phyloP scores from a whole-genome alignment of 106 monocot genomes.

The Acorus gramineus region DNA sequence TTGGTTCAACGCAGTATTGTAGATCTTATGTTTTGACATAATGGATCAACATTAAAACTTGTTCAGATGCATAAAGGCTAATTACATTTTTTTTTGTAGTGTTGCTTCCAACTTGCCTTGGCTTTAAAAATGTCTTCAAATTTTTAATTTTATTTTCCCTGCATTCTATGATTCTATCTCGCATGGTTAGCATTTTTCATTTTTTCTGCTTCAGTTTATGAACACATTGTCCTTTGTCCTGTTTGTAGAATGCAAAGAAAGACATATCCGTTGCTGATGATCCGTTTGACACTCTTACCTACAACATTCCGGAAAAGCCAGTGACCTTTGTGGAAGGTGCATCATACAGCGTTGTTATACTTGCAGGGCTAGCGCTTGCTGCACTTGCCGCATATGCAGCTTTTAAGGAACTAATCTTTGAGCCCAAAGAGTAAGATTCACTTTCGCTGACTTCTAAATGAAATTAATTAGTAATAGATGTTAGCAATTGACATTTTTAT shows the following conservation, averaged over 20 bases:
- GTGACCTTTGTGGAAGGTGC: constrained; percentile 94
- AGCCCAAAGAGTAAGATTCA: constrained; percentile 82
- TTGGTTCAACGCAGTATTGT: too few species aligned
- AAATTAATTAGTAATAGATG: too few species aligned
- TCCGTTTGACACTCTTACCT: constrained; percentile 84
- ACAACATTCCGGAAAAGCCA: constrained; percentile 96
- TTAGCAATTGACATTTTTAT: too few species aligned
- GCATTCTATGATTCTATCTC: background rate
- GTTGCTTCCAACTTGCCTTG: too few species aligned
- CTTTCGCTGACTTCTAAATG: too few species aligned
- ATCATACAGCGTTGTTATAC: constrained; percentile 80
- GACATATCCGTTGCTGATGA: constrained; percentile 81
- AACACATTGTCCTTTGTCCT: background rate
- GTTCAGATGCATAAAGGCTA: too few species aligned
- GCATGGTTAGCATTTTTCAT: background rate
- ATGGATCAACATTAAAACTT: too few species aligned
- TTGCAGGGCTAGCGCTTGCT: constrained; percentile 80
- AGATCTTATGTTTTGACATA: too few species aligned
- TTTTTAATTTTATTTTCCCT: too few species aligned
- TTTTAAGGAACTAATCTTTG: constrained; percentile 91
- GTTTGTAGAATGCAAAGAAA: constrained; percentile 45
- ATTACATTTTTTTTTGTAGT: too few species aligned
- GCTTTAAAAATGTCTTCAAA: too few species aligned
- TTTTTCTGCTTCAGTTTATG: background rate
- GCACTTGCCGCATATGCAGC: constrained; percentile 88